Conservation (phyloP, 169 alveolate species). For the Plasmodium inui region DNA sequence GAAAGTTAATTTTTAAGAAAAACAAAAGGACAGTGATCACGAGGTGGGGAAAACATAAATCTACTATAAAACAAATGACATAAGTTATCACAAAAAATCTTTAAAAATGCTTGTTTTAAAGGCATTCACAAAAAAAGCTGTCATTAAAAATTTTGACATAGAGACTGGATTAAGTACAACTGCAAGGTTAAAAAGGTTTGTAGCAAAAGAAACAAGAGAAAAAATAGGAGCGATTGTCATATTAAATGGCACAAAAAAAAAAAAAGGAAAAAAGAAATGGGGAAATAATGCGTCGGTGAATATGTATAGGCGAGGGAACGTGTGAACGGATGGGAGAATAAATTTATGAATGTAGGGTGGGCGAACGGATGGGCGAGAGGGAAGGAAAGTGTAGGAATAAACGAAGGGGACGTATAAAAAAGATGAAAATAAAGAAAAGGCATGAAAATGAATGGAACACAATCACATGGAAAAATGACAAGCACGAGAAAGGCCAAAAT, state of each 20-base stretch:
- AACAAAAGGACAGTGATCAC: background rate
- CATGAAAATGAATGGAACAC: background rate
- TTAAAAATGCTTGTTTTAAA: slow-evolving; percentile 24
- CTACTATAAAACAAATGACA: slow-evolving; percentile 39
- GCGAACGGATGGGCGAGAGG: background rate
- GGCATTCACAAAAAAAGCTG: slow-evolving; percentile 31
- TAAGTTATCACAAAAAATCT: slow-evolving; percentile 13
- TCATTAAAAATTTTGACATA: slow-evolving; percentile 12
- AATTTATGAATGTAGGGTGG: background rate
- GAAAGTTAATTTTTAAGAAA: slow-evolving; percentile 12
- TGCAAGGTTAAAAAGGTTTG: slow-evolving; percentile 18
- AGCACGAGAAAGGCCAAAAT: background rate
- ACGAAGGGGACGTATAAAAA: background rate
- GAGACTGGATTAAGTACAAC: slow-evolving; percentile 35
- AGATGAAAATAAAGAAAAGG: background rate
- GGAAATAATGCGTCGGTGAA: background rate
- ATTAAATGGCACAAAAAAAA: slow-evolving; percentile 21
- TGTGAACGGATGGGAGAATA: background rate
- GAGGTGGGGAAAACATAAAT: background rate
- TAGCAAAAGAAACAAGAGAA: slow-evolving; percentile 1
- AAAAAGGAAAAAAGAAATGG: background rate
- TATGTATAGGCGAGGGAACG: background rate
- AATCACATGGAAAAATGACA: slow-evolving; percentile 8
- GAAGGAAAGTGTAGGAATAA: background rate
- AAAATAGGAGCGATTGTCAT: slow-evolving; percentile 21